Percentiles rank a stretch among this genome's conserved stretches.
Evolutionary conservation across 2,329 filamentous ascomycete genomes (phyloP).

Genomic region (Fusarium heterosporum): DNA sequence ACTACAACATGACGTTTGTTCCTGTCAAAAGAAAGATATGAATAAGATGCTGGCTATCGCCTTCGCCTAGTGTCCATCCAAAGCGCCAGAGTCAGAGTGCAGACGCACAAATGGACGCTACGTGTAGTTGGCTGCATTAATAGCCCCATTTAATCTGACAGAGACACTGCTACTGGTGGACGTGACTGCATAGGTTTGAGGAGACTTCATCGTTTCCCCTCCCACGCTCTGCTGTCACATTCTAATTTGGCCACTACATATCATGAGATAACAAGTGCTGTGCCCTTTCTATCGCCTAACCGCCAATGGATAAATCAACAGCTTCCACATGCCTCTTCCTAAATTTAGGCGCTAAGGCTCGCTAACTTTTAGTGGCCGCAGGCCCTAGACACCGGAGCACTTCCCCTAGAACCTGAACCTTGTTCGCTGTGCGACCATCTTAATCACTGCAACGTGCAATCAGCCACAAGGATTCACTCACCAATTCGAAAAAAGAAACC

Average conservation of each 20-base stretch:
- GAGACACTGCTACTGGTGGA: slow-evolving; percentile 21
- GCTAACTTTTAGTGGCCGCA: slow-evolving; percentile 38
- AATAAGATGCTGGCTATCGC: no score
- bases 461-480: slow-evolving; percentile 15
- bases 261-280: slow-evolving; percentile 16
- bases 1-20: neutral
- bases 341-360: slow-evolving; percentile 31
- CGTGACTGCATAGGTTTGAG: slow-evolving; percentile 10
- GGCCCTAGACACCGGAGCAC: slow-evolving; percentile 27
- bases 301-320: slow-evolving; percentile 29
- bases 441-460: slow-evolving; percentile 15
- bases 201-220: slow-evolving; percentile 16
- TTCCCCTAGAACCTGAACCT: slow-evolving; percentile 29
- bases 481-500: slow-evolving; percentile 28
- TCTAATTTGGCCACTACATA: slow-evolving; percentile 22
- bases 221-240: slow-evolving; percentile 30
- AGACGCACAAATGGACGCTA: slow-evolving; percentile 7
- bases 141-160: slow-evolving; percentile 23
- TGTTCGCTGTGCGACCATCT: slow-evolving; percentile 17
- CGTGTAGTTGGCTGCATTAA: slow-evolving; percentile 17
- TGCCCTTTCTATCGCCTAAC: slow-evolving; percentile 3
- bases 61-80: neutral
- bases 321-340: slow-evolving; percentile 14
- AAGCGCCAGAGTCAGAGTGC: slow-evolving; percentile 7
- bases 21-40: neutral